Percentiles rank a stretch among this genome's conserved stretches.
These are phyloP conservation scores for Dipodascus geniculatus DNA, from an alignment of 805 yeast genomes.

Conservation along the genomic window DNA sequence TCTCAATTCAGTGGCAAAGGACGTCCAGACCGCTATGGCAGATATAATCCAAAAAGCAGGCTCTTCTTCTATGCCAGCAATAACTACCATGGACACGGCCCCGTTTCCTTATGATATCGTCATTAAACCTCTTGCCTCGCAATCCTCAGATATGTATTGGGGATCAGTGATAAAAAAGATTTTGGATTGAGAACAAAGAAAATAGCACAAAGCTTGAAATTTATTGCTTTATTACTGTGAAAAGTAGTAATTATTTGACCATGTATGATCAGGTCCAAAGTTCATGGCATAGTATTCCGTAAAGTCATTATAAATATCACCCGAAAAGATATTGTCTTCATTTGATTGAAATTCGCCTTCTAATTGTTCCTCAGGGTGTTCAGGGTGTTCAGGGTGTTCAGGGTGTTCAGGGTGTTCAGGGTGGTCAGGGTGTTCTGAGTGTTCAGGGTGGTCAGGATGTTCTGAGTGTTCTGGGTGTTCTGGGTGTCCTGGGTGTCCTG, in stretches of 20 bases:
- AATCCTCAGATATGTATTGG: neutral
- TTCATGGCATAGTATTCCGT: neutral
- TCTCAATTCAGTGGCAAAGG: constrained; percentile 14
- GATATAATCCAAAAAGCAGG: constrained; percentile 35
- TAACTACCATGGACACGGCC: constrained; percentile 48
- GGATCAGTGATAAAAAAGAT: neutral
- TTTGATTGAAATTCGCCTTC: neutral
- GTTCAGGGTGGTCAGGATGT: too few relatives aligned
- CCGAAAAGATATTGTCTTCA: neutral
- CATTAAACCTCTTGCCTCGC: constrained; percentile 10
- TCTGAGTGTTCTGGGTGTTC: too few relatives aligned
- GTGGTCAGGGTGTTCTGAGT: too few relatives aligned
- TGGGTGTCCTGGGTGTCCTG: too few relatives aligned
- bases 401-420: too few relatives aligned
- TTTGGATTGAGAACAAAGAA: neutral
- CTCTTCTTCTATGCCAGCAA: constrained; percentile 58
- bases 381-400: too few relatives aligned
- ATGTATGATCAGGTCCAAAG: neutral
- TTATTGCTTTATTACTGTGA: neutral
- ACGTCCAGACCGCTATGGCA: constrained; percentile 29
- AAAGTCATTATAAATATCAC: neutral
- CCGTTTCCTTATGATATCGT: constrained; percentile 50
- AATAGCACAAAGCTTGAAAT: neutral
- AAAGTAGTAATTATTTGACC: neutral
- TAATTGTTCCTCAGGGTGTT: too few relatives aligned